Conservation (phyloP, 495 filamentous ascomycete genomes). For the Aspergillus baeticus region DNA sequence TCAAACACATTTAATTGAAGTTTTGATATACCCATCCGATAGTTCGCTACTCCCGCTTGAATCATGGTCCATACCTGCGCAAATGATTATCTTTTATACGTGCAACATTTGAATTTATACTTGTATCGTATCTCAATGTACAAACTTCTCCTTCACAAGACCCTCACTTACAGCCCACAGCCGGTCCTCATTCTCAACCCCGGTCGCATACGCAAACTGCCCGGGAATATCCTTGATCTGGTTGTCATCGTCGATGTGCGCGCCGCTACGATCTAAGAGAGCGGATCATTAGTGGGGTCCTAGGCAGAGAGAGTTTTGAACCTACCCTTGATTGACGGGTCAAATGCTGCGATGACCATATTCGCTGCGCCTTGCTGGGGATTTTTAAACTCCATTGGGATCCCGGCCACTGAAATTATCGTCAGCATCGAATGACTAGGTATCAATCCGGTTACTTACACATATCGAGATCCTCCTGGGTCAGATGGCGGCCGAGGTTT, state of each 20-base stretch:
- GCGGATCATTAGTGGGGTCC: background rate
- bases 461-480: background rate
- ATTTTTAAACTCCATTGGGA: background rate
- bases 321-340: background rate
- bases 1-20: too few species aligned
- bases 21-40: too few species aligned
- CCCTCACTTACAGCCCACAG: background rate
- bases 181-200: background rate
- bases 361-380: background rate
- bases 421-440: too few species aligned
- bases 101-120: too few species aligned
- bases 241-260: constrained; percentile 1
- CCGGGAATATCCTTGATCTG: background rate
- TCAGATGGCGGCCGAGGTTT: background rate
- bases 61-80: too few species aligned
- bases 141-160: background rate
- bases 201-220: background rate
- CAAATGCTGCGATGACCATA: background rate
- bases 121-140: background rate
- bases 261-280: background rate
- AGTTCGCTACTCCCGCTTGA: too few species aligned
- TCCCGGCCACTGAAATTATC: background rate
- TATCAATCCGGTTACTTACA: too few species aligned
- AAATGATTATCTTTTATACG: too few species aligned
- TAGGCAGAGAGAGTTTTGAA: background rate